Evolutionary conservation across 768 basidiomycete genomes (phyloP), one percentile per base, ranked within the genome.

Genomic region (Asterophora lycoperdoides): DNA sequence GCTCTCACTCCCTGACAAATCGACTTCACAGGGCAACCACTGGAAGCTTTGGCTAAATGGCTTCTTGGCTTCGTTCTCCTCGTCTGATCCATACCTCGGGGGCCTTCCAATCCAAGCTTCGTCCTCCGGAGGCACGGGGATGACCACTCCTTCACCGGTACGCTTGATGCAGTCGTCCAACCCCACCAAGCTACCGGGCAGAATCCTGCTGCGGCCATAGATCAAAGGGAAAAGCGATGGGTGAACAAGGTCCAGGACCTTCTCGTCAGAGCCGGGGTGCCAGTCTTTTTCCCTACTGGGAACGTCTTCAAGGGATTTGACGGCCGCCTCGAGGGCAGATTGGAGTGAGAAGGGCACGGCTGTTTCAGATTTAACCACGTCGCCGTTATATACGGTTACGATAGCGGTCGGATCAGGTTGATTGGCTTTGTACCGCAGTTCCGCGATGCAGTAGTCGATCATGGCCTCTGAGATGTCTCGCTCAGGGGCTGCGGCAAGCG

Each of bases 231-330:
- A 73, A 2, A 74, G 65, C 1, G 73, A 68, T 40, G 73, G 73
- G 41, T 75, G 70, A 1, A 73, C 66, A 26, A 74, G 62, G 46
- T 74, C 71, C 13, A 75, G 68, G 0, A 74, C 73, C 33, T 67
- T 66, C 1, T 59, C 52, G 48, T 73, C 60, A 0, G 70, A 69
- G 8, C 63, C 59, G 7, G 72, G 73, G 52, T 74, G 72, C 73
- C 73, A 75, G 52, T 74, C 73, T 23, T 65, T 65, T 44, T 63
- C 32, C 0, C 57, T 54, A 4, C 63, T 63, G 0, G 66, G 63
- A 2, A 68, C 59, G 35, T 66, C 46, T 46, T 75, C 69, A 10
- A 75, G 66, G 6, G 54, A 19, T 4, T 47, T 36, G 13, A 55
- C 56, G 4, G 54, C 62, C 2, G 52, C 35, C 15, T 54, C 53